Evolutionary conservation across 2,329 filamentous ascomycete genomes (phyloP), one percentile per base, ranked within the genome.

Genomic region (Byssoonygena ceratinophila): DNA sequence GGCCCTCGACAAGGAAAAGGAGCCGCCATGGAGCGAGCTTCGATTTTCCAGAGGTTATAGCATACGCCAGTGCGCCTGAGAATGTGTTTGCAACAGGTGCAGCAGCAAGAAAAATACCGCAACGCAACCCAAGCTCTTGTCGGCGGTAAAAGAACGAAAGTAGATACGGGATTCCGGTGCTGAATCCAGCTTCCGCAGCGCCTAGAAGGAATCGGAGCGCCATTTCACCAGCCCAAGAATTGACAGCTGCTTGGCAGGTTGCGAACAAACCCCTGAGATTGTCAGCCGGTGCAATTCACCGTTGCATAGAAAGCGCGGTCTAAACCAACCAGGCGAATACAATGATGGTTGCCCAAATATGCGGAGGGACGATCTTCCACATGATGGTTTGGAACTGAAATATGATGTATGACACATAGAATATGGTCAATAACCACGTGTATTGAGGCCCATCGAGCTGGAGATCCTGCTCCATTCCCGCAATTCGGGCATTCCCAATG

Each of bases 51-150:
- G 78, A 77, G 7, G 80, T 81, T 62, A 86, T 83, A 3, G 76
- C 79, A 54, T 81, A 84, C 1, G 81, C 81, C 4, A 84, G 69
- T 2, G 80, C 81, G 1, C 82, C 82, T 0, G 87, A 86, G 63
- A 94, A 90, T 1, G 82, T 83, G 39, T 87, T 92, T 1, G 88
- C 87, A 3, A 94, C 75, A 1, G 83, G 82, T 0, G 82, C 81
- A 0, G 71, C 71, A 18, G 72, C 70, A 11, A 76, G 58, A 57
- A 81, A 82, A 20, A 82, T 62, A 1, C 78, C 79, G 48, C 74
- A 74, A 2, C 79, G 69, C 27, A 80, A 68, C 29, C 79, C 79
- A 11, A 81, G 65, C 58, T 78, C 76, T 32, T 77, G 69, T 12
- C 79, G 69, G 6, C 77, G 71, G 59, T 82, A 83, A 67, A 82